phyloP scores from a whole-genome alignment of 1,139 yeast genomes.

The Geotrichum bryndzae region DNA sequence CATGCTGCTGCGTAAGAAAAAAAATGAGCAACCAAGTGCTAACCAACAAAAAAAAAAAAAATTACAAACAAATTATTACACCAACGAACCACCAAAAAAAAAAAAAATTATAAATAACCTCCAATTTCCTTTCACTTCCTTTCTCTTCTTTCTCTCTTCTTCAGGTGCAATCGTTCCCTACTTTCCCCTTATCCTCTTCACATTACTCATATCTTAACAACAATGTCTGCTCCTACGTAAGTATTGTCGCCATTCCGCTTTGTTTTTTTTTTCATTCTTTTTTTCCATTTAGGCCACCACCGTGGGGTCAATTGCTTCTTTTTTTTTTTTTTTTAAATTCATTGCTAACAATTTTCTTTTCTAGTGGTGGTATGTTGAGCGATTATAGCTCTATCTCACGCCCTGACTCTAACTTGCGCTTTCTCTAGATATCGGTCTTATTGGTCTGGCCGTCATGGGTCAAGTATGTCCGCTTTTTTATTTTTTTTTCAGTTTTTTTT shows the following conservation, averaged over 20 bases:
- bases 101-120: constrained; percentile 2
- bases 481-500: not conserved
- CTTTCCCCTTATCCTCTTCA: not conserved
- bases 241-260: not conserved
- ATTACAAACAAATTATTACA: too few relatives aligned
- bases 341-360: constrained; percentile 15
- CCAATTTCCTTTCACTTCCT: not conserved
- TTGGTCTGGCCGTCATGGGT: constrained; percentile 99
- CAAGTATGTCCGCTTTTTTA: constrained; percentile 39
- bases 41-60: too few relatives aligned
- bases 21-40: too few relatives aligned
- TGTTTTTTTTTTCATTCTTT: not conserved
- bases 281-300: too few relatives aligned
- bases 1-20: too few relatives aligned
- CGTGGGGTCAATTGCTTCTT: not conserved
- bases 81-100: not conserved
- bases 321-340: not conserved
- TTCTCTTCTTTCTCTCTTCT: not conserved
- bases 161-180: not conserved
- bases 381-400: not conserved
- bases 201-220: not conserved
- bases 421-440: constrained; percentile 80
- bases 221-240: constrained; percentile 17
- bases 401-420: not conserved
- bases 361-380: constrained; percentile 19